These are phyloP conservation scores for Amphirosellinia nigrospora DNA, from an alignment of 495 filamentous ascomycete species.

Conservation along the genomic window DNA sequence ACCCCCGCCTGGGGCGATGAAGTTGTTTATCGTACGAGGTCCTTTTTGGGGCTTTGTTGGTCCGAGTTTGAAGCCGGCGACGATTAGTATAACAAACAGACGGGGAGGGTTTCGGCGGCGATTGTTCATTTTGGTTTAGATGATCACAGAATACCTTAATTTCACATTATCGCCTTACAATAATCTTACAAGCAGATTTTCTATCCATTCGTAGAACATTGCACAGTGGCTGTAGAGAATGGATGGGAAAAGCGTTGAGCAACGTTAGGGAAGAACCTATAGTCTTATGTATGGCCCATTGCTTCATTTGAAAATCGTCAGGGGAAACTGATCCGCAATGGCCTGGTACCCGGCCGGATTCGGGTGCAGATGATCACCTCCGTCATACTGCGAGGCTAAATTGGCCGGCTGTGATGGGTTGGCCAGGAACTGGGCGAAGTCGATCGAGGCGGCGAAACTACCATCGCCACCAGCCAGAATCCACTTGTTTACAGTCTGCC, in stretches of 20 bases:
- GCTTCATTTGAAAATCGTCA: constrained; percentile 57
- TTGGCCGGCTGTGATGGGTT: constrained; percentile 53
- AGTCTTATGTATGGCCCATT: neutral
- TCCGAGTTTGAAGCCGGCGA: neutral
- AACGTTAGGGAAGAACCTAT: neutral
- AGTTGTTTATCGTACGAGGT: neutral
- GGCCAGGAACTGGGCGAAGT: constrained; percentile 65
- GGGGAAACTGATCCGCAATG: constrained; percentile 65
- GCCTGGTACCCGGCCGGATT: constrained; percentile 68
- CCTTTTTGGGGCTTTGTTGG: neutral
- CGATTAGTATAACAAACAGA: neutral
- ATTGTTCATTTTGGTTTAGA: neutral
- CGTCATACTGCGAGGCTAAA: constrained; percentile 61
- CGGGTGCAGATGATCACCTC: constrained; percentile 75
- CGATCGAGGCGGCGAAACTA: constrained; percentile 65
- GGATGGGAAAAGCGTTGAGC: neutral
- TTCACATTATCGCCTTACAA: neutral
- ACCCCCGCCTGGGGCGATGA: constrained; percentile 40
- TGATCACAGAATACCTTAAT: neutral
- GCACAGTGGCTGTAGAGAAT: no score
- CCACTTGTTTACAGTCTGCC: constrained; percentile 67
- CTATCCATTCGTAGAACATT: neutral
- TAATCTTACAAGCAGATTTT: no score
- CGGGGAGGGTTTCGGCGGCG: neutral
- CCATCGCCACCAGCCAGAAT: constrained; percentile 59